Conservation (phyloP, 306 rosid genomes). For the Quercus bicolor region DNA sequence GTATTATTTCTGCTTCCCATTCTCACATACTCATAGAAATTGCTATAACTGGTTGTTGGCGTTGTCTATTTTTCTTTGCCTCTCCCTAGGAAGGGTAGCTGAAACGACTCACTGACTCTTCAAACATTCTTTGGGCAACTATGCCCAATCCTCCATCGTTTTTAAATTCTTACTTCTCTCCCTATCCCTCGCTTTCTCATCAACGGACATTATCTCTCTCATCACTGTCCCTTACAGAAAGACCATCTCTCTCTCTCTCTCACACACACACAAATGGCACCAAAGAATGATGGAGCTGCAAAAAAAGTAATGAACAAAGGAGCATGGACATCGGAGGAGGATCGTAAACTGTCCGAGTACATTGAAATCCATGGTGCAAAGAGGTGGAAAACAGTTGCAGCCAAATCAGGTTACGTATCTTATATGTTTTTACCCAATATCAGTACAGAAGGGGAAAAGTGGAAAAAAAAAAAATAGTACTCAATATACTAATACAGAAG, state of each 20-base stretch:
- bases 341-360: conserved; percentile 42
- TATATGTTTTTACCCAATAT: not conserved
- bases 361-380: conserved; percentile 58
- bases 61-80: not conserved
- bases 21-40: not conserved
- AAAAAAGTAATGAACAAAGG: conserved; percentile 45
- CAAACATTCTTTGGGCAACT: not conserved
- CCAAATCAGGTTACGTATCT: conserved; percentile 37
- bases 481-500: not conserved
- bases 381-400: conserved; percentile 52
- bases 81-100: conserved; percentile 21
- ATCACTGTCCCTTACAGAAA: not conserved
- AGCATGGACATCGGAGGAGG: conserved; percentile 64
- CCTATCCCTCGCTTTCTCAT: not conserved
- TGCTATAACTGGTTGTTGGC: conserved; percentile 7
- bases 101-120: conserved; percentile 1
- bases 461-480: not conserved
- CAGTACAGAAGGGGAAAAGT: not conserved
- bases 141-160: not conserved
- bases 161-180: not conserved
- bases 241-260: not conserved
- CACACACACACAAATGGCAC: conserved; percentile 34
- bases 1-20: too few species aligned
- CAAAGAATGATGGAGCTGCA: conserved; percentile 20
- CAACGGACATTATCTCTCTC: not conserved